A percentile compares a stretch with the other conserved stretches of the same genome.
Conservation (phyloP, 2,329 filamentous ascomycete genomes). For the Knufia petricola region DNA sequence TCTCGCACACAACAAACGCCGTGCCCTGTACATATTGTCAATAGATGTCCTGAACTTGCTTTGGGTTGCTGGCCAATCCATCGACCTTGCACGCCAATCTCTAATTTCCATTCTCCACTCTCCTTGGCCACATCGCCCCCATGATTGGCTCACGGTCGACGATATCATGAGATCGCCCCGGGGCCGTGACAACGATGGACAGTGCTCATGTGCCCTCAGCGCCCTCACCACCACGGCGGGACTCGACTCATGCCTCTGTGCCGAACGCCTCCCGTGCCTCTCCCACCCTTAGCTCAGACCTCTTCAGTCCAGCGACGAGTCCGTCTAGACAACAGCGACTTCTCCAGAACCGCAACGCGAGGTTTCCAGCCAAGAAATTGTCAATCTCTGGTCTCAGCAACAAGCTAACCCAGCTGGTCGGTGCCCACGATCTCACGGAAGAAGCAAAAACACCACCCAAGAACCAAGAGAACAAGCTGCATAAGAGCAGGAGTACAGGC, state of each 20-base stretch:
- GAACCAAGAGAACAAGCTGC: slow-evolving; percentile 14
- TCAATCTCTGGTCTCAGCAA: slow-evolving; percentile 18
- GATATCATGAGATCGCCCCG: neutral
- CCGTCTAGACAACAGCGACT: slow-evolving; percentile 17
- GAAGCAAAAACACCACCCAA: slow-evolving; percentile 9
- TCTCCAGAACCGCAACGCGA: slow-evolving; percentile 19
- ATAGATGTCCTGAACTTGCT: neutral
- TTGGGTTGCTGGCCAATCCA: slow-evolving; percentile 3
- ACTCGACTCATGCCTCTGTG: neutral
- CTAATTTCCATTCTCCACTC: slow-evolving; percentile 1
- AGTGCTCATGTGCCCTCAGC: neutral
- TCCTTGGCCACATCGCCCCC: neutral
- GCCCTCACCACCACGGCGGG: neutral
- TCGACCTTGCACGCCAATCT: neutral
- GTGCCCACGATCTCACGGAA: slow-evolving; percentile 14
- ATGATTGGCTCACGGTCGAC: neutral
- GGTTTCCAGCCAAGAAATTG: slow-evolving; percentile 19
- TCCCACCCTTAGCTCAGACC: neutral
- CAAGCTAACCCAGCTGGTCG: slow-evolving; percentile 15
- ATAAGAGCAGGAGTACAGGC: slow-evolving; percentile 9
- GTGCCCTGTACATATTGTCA: neutral
- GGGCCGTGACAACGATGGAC: slow-evolving; percentile 1
- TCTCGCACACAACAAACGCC: neutral
- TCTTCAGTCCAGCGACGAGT: slow-evolving; percentile 1
- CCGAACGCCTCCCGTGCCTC: neutral